Evolutionary conservation across 139 green algal genomes (phyloP).

Genomic region (Auxenochlorella pyrenoidosa): DNA sequence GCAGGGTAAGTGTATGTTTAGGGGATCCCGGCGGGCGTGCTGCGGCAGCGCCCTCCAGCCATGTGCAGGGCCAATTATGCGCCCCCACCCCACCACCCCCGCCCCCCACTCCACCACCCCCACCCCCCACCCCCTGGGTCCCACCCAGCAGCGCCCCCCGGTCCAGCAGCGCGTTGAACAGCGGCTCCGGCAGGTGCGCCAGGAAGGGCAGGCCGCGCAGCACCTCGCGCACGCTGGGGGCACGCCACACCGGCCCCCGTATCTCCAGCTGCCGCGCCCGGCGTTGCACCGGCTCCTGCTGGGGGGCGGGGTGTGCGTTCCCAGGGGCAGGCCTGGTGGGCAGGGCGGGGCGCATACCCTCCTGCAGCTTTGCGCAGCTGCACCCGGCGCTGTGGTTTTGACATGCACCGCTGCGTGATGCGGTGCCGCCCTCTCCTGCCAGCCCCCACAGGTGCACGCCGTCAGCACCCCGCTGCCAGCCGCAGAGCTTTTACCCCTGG

Average conservation of each 20-base stretch:
- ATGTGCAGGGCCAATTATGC: not conserved
- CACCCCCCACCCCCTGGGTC: not conserved
- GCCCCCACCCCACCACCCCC: not conserved
- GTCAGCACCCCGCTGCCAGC: too few relatives aligned
- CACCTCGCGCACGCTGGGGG: slow-evolving; percentile 57
- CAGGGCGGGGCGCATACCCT: too few relatives aligned
- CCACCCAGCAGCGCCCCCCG: slow-evolving; percentile 44
- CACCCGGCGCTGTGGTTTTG: too few relatives aligned
- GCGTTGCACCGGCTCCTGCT: slow-evolving; percentile 25
- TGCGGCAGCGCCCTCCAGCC: not conserved
- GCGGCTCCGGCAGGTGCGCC: slow-evolving; percentile 22
- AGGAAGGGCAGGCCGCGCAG: slow-evolving; percentile 70
- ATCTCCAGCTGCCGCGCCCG: slow-evolving; percentile 42
- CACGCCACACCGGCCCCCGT: slow-evolving; percentile 60
- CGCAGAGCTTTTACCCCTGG: too few relatives aligned
- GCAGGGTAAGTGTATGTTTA: not conserved
- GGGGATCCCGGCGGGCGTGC: too few relatives aligned
- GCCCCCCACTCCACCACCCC: too few relatives aligned
- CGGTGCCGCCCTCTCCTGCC: too few relatives aligned
- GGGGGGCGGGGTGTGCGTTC: too few relatives aligned
- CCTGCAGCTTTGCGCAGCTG: too few relatives aligned
- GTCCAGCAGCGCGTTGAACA: slow-evolving; percentile 49
- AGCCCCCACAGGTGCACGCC: too few relatives aligned
- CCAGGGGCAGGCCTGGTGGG: too few relatives aligned
- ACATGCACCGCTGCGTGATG: too few relatives aligned